Base-by-base conservation (phyloP, 2,329 filamentous ascomycete genomes). In the Penicillium sp. region DNA sequence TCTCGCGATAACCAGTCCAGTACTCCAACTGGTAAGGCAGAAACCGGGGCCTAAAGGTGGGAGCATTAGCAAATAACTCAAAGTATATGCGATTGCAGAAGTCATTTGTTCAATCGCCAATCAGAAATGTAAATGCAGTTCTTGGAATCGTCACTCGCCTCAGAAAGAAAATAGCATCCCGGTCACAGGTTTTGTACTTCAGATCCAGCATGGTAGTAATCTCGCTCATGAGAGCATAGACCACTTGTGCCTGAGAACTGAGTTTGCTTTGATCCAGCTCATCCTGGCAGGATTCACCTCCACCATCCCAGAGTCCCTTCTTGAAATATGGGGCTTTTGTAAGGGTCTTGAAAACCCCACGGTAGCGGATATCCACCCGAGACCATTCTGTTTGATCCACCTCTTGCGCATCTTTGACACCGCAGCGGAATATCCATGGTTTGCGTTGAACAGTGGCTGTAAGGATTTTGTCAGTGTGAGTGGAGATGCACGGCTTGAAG, bases 151-250 rank as follows among this genome's bases (percentile, higher is more conserved):
- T n/a, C n/a, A 41, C 52, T 32, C 31, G 55, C 53, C 39, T 41
- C 30, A 56, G 41, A 32, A 15, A 49, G 25, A 54, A 55, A 5
- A 33, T 37, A 1, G 32, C 33, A 4, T 35, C 10, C 2, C 32
- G n/a, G n/a, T n/a, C n/a, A n/a, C n/a, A n/a, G n/a, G n/a, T n/a
- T n/a, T n/a, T n/a, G n/a, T n/a, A n/a, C n/a, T n/a, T n/a, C n/a
- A n/a, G n/a, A 14, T 42, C 32, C 25, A 56, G 3, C 36, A 45
- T 42, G 1, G 36, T 34, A 2, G 48, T 16, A n/a, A 59, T 27
- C 25, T 54, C 54, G n/a, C 47, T 35, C 18, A 59, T 26, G 14
- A 58, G 44, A 18, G 50, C 51, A 40, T 56, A 54, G 6, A 57
- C 23, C 2, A 48, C 54, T 16, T 54, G 39, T 1, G 40, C 48